Evolutionary conservation across 2,329 filamentous ascomycete species (phyloP).

Genomic region (Ophiocordyceps camponoti-floridani): DNA sequence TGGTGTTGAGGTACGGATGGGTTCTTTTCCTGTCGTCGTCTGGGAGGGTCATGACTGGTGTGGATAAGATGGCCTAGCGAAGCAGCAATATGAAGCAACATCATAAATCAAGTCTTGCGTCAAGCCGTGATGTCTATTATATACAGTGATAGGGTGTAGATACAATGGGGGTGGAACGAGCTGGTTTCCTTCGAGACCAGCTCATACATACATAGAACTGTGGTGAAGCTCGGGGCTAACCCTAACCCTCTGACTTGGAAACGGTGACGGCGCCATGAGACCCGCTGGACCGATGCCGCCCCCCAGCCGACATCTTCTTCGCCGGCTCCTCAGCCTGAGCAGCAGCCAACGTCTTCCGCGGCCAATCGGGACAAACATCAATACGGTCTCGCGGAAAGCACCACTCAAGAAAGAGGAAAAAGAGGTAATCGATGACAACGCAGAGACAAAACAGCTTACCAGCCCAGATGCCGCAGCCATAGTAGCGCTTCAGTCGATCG

Average conservation of each 20-base stretch:
- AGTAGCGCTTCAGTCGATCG: slow-evolving; percentile 87
- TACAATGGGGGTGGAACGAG: too few species aligned
- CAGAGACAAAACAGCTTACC: slow-evolving; percentile 94
- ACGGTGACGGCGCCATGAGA: slow-evolving; percentile 8
- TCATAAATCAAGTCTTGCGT: too few species aligned
- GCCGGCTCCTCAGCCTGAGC: slow-evolving; percentile 8
- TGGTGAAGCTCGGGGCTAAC: too few species aligned
- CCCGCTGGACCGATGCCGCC: slow-evolving; percentile 15
- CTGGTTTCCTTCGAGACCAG: too few species aligned
- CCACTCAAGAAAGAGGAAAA: slow-evolving; percentile 78
- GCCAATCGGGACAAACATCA: slow-evolving; percentile 84
- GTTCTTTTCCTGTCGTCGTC: too few species aligned
- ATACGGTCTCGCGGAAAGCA: slow-evolving; percentile 72
- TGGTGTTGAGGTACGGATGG: too few species aligned
- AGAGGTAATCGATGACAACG: slow-evolving; percentile 80
- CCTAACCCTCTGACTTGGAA: slow-evolving; percentile 10
- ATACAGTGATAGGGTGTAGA: too few species aligned
- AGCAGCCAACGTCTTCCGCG: slow-evolving; percentile 42
- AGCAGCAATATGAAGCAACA: too few species aligned
- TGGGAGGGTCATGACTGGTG: too few species aligned
- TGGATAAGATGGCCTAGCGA: too few species aligned
- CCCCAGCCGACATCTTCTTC: slow-evolving; percentile 8
- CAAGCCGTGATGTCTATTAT: too few species aligned
- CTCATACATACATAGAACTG: too few species aligned
- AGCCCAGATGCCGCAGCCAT: slow-evolving; percentile 95